Conservation (phyloP, 2,329 filamentous ascomycete species). For the Chalaropsis ovoidea region DNA sequence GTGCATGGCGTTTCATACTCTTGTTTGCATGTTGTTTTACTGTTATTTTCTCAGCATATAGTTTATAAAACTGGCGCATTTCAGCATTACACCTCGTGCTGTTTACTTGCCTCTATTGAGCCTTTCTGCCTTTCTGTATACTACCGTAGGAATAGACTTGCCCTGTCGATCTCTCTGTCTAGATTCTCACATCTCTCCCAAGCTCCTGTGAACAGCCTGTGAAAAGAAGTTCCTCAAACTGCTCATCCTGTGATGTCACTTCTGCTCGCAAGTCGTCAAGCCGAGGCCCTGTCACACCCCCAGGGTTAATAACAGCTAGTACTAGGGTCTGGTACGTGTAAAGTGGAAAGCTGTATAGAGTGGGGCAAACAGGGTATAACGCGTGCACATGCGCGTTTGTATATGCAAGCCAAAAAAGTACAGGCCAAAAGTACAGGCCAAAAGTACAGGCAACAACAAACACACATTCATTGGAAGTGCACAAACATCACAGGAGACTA, state of each 20-base stretch:
- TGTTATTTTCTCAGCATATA: not conserved
- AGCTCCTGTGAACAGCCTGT: too few species aligned
- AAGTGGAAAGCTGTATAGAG: constrained; percentile 22
- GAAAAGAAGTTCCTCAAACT: too few species aligned
- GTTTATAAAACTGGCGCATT: not conserved
- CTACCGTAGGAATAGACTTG: too few species aligned
- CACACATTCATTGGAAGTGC: too few species aligned
- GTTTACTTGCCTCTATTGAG: not conserved
- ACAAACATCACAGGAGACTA: not conserved
- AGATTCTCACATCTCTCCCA: too few species aligned
- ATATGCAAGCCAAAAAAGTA: not conserved
- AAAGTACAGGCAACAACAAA: not conserved
- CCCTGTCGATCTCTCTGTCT: too few species aligned
- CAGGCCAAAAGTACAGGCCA: too few species aligned
- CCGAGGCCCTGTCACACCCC: not conserved
- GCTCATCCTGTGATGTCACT: too few species aligned
- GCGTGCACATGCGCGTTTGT: not conserved
- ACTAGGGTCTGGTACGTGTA: constrained; percentile 20
- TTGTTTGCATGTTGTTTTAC: constrained; percentile 10
- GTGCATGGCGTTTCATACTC: constrained; percentile 1
- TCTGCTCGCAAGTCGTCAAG: too few species aligned
- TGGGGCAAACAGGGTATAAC: constrained; percentile 2
- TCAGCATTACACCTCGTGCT: not conserved
- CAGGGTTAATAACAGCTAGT: not conserved
- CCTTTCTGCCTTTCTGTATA: too few species aligned